Evolutionary conservation across 768 basidiomycete species (phyloP).

Genomic region (Termitomyces sp.): DNA sequence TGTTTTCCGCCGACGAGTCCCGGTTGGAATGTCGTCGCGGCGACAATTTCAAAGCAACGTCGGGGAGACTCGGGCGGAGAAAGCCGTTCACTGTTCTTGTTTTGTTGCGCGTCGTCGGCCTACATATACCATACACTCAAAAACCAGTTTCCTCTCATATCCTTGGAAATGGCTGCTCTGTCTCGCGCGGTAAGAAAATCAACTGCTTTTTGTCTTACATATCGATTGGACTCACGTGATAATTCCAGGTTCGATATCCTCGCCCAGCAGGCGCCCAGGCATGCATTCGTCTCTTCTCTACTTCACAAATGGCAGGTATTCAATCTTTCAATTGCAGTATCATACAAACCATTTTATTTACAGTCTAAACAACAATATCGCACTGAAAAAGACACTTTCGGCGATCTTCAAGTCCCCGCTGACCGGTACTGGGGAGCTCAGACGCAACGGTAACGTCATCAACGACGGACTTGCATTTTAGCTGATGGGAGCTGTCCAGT

Average conservation of each 20-base stretch:
- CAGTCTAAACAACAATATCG: conserved; percentile 56
- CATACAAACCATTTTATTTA: background rate
- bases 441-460: conserved; percentile 71
- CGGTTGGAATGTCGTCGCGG: background rate
- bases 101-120: conserved; percentile 2
- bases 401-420: conserved; percentile 77
- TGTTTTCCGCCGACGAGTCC: conserved; percentile 12
- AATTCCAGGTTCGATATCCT: conserved; percentile 22
- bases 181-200: conserved; percentile 17
- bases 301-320: conserved; percentile 26
- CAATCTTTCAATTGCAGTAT: background rate
- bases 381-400: conserved; percentile 91
- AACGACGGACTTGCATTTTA: background rate
- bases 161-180: conserved; percentile 9
- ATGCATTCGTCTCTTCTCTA: conserved; percentile 27
- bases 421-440: conserved; percentile 96
- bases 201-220: conserved; percentile 8
- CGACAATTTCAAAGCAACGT: background rate
- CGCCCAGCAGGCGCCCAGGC: conserved; percentile 7
- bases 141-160: background rate
- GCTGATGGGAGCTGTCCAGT: conserved; percentile 21
- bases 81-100: conserved; percentile 12
- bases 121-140: background rate
- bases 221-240: conserved; percentile 26
- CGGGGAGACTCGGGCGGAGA: conserved; percentile 21